These are phyloP conservation scores for Monilinia vaccinii-corymbosi DNA, from an alignment of 2,329 filamentous ascomycete species.

Conservation along the genomic window DNA sequence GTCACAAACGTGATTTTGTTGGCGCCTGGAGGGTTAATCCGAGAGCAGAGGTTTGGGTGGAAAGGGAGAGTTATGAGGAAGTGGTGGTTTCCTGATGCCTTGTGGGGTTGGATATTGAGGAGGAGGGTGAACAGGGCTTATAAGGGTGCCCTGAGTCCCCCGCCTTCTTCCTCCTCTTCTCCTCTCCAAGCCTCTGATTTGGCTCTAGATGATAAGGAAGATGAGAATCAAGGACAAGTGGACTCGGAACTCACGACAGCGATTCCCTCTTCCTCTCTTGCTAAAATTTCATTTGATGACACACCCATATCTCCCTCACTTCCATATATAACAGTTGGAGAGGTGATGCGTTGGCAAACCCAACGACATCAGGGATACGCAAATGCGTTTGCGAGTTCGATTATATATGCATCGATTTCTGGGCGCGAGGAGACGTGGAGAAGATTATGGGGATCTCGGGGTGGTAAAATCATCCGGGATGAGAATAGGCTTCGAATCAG, in stretches of 20 bases:
- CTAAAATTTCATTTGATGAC: slow-evolving; percentile 13
- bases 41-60: slow-evolving; percentile 42
- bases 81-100: slow-evolving; percentile 43
- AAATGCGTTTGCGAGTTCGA: slow-evolving; percentile 48
- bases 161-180: not conserved
- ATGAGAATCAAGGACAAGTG: slow-evolving; percentile 13
- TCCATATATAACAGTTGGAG: slow-evolving; percentile 18
- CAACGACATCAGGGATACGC: slow-evolving; percentile 48
- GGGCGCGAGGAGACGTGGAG: slow-evolving; percentile 44
- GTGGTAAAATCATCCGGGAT: not conserved
- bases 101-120: slow-evolving; percentile 26
- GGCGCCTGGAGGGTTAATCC: slow-evolving; percentile 68
- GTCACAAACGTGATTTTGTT: slow-evolving; percentile 65
- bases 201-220: not conserved
- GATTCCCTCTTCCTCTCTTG: not conserved
- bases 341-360: slow-evolving; percentile 47
- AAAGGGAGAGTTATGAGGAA: slow-evolving; percentile 44
- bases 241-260: not conserved
- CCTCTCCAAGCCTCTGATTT: not conserved
- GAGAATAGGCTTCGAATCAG: slow-evolving; percentile 30
- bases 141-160: not conserved
- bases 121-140: not conserved
- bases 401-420: slow-evolving; percentile 45
- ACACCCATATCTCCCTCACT: slow-evolving; percentile 14
- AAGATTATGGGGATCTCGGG: slow-evolving; percentile 30